Base-by-base conservation (phyloP, 2,329 filamentous ascomycete genomes). In the Ceratocystis huliohia region DNA sequence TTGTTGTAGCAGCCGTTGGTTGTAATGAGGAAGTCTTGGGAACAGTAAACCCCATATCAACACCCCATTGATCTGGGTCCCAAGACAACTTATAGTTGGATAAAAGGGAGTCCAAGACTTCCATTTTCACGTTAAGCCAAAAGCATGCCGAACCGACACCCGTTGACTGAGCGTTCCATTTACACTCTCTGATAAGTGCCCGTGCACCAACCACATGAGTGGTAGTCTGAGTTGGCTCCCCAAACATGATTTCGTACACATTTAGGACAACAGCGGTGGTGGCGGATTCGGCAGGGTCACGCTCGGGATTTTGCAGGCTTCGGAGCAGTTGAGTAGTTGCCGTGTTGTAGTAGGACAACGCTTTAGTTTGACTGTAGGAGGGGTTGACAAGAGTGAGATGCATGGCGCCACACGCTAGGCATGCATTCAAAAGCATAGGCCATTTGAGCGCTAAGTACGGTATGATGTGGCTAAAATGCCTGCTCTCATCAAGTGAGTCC, bases 241-340 rank as follows among this genome's bases (percentile, higher is more conserved):
- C 88, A 62, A 85, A 91, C 90, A 96, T 96, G 71, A 92, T 87
- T 74, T 96, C 91, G 75, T 95, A 96, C 2, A 96, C 88, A 71
- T 96, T 93, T 41, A 97, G 81, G 6, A 96, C 87, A 15, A 96
- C 87, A 1, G 93, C 91, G 0, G 91, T 91, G 65, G 96, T 86
- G 33, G 87, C 84, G 0, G 86, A 90, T 73, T 96, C 88, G 5
- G 50, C 53, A 37, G 57, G 41, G 13, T 67, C 63, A 67, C 91
- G 84, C 70, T 94, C 88, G 0, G 91, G 90, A 71, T 96, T 91
- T 73, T 94, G 89, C 56, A 96, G 77, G 63, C 84, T 87, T 61
- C 85, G 83, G 15, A 95, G 78, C 1, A 96, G 81, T 69, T 91
- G 84, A 25, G 86, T 86, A 0, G 89, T 95, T 2, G 92, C 91